Base-by-base conservation (phyloP, 2,329 filamentous ascomycete species). In the Ceratocystis papillata region DNA sequence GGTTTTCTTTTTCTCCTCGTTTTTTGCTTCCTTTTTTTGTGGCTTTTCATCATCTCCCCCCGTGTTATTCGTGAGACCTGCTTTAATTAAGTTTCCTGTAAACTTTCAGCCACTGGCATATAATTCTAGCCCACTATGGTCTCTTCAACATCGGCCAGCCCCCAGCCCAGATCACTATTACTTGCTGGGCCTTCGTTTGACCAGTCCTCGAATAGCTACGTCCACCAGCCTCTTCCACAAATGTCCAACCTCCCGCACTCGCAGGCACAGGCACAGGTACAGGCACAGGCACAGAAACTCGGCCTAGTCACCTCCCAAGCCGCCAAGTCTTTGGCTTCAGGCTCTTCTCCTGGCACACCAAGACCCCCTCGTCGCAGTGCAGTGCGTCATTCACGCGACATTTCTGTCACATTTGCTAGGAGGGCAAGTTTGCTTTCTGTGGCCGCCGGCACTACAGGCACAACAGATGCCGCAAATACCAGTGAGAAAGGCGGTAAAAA, bases 311-410 rank as follows among this genome's bases (percentile, higher is more conserved):
- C 55, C 55, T 20, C 55, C 33, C 25, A 5, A 50, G 3, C 20
- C 3, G 20, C 41, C 25, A 20, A 25, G 17, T 63, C 61, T 12
- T n/a, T 41, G 25, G 1, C 28, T 12, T 17, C 60, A n/a, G 4
- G 22, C 48, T 25, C 60, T 22, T 62, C 37, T 33, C n/a, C 61
- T n/a, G 28, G 44, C 25, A 63, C 61, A 50, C 55, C 28, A 46
- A 48, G 41, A 41, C 61, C 45, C 12, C 17, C 46, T 12, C 61
- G 44, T 15, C 17, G 44, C 25, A 48, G 20, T n/a, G 41, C 61
- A 25, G 41, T 63, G 41, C 44, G 61, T 48, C 61, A 63, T 48
- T 37, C 46, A 45, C 41, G 61, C 22, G 17, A 63, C 25, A 20
- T 33, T 41, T 12, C n/a, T 48, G 44, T 50, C 8, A 33, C 44